Evolutionary conservation across 2,329 filamentous ascomycete genomes (phyloP).

Genomic region (Aspergillus sp.): DNA sequence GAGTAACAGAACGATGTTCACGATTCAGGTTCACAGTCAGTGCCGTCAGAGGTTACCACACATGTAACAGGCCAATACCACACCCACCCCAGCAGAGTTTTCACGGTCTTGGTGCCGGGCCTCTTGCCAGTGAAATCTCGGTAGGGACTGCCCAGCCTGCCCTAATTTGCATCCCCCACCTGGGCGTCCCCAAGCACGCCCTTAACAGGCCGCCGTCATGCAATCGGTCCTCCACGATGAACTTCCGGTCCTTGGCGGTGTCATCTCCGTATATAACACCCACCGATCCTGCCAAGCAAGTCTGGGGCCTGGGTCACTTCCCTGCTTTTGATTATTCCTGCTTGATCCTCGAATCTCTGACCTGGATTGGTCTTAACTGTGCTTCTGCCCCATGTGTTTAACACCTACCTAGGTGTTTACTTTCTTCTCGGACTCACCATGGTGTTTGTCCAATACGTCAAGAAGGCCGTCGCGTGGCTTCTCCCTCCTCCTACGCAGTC

Average conservation of each 20-base stretch:
- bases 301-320: neutral
- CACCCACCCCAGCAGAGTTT: neutral
- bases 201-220: neutral
- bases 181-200: neutral
- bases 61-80: too few relatives aligned
- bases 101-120: neutral
- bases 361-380: too few relatives aligned
- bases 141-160: neutral
- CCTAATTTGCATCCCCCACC: neutral
- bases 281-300: neutral
- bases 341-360: too few relatives aligned
- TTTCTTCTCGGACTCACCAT: neutral
- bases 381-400: too few relatives aligned
- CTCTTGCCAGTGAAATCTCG: neutral
- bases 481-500: slow-evolving; percentile 35
- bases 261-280: neutral
- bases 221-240: neutral
- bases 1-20: too few relatives aligned
- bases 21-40: too few relatives aligned
- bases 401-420: neutral
- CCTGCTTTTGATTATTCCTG: neutral
- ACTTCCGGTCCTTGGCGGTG: neutral
- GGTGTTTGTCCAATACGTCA: slow-evolving; percentile 15
- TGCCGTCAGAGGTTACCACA: too few relatives aligned
- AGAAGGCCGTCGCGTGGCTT: slow-evolving; percentile 28